Conservation (phyloP, 257 asterid genomes). For the Nicotiana tabacum region DNA sequence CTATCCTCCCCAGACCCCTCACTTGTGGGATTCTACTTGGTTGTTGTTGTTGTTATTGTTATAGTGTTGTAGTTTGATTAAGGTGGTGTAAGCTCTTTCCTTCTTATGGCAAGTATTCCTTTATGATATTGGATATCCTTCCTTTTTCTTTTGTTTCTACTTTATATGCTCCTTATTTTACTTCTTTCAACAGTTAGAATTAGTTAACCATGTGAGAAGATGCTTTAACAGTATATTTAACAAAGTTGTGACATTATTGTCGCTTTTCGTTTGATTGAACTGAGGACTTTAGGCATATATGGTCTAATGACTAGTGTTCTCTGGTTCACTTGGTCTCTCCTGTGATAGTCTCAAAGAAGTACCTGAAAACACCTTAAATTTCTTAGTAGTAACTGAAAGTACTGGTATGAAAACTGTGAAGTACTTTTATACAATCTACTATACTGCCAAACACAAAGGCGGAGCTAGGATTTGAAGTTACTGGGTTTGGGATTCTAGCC, state of each 20-base stretch:
- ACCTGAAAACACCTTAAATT: not conserved
- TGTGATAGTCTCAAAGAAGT: not conserved
- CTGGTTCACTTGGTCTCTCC: not conserved
- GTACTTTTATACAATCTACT: too few species aligned
- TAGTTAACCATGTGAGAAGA: not conserved
- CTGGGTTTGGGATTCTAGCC: too few species aligned
- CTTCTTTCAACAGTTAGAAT: not conserved
- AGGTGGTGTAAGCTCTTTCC: conserved; percentile 7
- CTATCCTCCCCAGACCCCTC: too few species aligned
- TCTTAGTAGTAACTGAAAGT: too few species aligned
- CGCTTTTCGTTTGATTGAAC: not conserved
- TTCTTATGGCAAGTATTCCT: not conserved
- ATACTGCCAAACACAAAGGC: too few species aligned
- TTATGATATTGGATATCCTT: not conserved
- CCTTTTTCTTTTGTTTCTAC: not conserved
- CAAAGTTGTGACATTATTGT: not conserved
- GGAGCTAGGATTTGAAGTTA: too few species aligned
- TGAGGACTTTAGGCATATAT: not conserved
- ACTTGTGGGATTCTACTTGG: too few species aligned
- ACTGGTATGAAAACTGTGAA: too few species aligned
- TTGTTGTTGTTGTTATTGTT: too few species aligned
- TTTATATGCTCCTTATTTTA: not conserved
- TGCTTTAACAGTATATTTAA: not conserved
- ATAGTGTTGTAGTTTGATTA: not conserved
- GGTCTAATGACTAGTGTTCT: not conserved